Base-by-base conservation (phyloP, 176 grass and related monocot genomes). In the Bonia amplexicaulis region DNA sequence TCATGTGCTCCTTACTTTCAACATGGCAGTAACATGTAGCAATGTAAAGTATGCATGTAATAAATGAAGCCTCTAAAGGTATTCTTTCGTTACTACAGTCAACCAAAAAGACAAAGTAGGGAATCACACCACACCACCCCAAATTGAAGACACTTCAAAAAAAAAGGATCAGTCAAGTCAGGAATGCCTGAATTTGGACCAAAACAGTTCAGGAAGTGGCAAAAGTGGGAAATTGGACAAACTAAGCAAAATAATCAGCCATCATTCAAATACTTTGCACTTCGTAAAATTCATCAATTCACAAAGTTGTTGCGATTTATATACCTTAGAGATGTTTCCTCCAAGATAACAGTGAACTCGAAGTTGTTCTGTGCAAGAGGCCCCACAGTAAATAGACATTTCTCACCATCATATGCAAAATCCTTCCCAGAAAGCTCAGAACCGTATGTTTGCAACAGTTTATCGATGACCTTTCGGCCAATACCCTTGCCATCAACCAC, bases 341-440 rank as follows among this genome's bases (percentile, higher is more conserved):
- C 95, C 73, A 97, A 75, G 41, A 97, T 66, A 86, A 97, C 82
- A 66, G 85, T 85, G 74, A 97, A 97, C 62, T 90, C 91, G 12
- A 95, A 97, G 70, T 90, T 95, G 44, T 93, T 95, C 79, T 93
- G 95, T 74, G 91, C 92, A 59, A 97, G 82, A 81, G 90, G 87
- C 2, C 92, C 95, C 48, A 95, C 88, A 58, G 92, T 95, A 79
- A 97, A 97, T 79, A 97, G 76, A 66, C 85, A 93, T 83, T 95
- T 97, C 59, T 94, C 92, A 31, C 95, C 95, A 87, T 97, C 95
- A 51, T 93, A 97, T 46, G 89, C 95, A 87, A 97, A 95, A 41
- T 90, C 84, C 79, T 97, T 97, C 63, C 90, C 90, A 27, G 67
- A 82, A 91, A 97, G 85, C 64, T 97, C 95, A 73, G 90, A 91